Conservation (phyloP, 179 eudicot genomes). For the Corrigiola litoralis region DNA sequence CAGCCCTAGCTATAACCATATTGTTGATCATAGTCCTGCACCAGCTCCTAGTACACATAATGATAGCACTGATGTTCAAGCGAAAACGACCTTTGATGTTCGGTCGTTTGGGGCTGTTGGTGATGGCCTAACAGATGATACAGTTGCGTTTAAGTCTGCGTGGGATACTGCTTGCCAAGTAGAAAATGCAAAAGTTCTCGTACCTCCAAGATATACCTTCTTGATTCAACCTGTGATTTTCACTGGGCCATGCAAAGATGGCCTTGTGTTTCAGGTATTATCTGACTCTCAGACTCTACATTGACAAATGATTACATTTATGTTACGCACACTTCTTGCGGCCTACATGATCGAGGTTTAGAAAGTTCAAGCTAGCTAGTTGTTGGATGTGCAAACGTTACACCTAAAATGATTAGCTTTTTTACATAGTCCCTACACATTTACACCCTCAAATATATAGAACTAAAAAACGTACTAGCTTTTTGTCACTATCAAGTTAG, state of each 20-base stretch:
- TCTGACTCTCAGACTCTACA: background rate
- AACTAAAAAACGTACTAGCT: too few relatives aligned
- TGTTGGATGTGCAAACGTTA: too few relatives aligned
- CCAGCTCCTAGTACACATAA: conserved; percentile 12
- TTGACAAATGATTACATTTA: too few relatives aligned
- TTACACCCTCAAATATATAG: too few relatives aligned
- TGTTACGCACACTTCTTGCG: too few relatives aligned
- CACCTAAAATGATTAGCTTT: too few relatives aligned
- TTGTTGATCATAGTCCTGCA: conserved; percentile 4
- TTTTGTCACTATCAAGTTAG: too few relatives aligned
- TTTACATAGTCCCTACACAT: too few relatives aligned
- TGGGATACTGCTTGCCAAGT: conserved; percentile 69
- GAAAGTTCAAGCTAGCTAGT: too few relatives aligned
- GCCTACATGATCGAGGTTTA: too few relatives aligned
- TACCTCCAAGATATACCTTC: conserved; percentile 55
- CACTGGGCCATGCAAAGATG: conserved; percentile 69
- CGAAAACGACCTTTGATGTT: conserved; percentile 33
- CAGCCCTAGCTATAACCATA: conserved; percentile 7
- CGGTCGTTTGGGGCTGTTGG: conserved; percentile 65
- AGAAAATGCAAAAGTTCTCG: conserved; percentile 44
- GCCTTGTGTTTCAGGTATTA: conserved; percentile 62
- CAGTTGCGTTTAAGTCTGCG: conserved; percentile 55
- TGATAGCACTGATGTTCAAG: background rate
- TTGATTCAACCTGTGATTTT: conserved; percentile 72
- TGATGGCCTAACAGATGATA: conserved; percentile 63